phyloP scores from a whole-genome alignment of 768 basidiomycete species.

The Leucocoprinus sp. region DNA sequence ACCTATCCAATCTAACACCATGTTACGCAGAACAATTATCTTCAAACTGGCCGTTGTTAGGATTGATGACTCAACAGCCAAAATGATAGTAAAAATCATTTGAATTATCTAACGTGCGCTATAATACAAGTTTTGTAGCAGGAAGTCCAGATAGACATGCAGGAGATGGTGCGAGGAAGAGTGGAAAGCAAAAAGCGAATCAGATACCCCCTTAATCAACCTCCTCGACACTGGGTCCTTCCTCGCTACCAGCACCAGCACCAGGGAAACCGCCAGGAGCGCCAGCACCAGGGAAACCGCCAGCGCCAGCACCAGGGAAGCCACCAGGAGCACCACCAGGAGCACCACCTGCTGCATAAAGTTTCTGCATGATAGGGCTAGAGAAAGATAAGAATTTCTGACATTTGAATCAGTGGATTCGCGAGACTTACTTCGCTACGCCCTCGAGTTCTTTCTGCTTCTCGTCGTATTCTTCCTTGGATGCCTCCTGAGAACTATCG shows the following conservation, averaged over 20 bases:
- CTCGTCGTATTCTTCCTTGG: slow-evolving; percentile 89
- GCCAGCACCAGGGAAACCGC: slow-evolving; percentile 56
- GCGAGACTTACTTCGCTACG: slow-evolving; percentile 49
- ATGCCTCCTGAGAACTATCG: slow-evolving; percentile 79
- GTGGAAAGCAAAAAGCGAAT: background rate
- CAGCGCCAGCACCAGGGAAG: slow-evolving; percentile 53
- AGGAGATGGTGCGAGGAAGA: slow-evolving; percentile 13
- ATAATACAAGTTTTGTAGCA: slow-evolving; percentile 16
- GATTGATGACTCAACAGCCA: no score
- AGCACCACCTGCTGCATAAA: slow-evolving; percentile 76
- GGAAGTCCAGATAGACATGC: slow-evolving; percentile 14
- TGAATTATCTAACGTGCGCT: slow-evolving; percentile 9
- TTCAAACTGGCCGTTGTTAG: no score
- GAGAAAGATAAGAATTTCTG: slow-evolving; percentile 1
- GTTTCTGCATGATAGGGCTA: slow-evolving; percentile 56
- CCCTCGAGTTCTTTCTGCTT: slow-evolving; percentile 90
- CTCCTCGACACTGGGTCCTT: slow-evolving; percentile 88
- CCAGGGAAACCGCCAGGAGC: slow-evolving; percentile 46
- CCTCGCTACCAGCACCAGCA: slow-evolving; percentile 52
- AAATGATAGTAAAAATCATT: no score
- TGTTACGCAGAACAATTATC: no score
- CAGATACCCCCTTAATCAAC: slow-evolving; percentile 49
- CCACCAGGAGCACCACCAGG: slow-evolving; percentile 60
- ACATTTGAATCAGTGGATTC: background rate
- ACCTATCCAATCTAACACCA: no score